Percentiles rank a stretch among this genome's conserved stretches.
Evolutionary conservation across 352 stramenopile genomes (phyloP).

Genomic region (Globisporangium nunn): DNA sequence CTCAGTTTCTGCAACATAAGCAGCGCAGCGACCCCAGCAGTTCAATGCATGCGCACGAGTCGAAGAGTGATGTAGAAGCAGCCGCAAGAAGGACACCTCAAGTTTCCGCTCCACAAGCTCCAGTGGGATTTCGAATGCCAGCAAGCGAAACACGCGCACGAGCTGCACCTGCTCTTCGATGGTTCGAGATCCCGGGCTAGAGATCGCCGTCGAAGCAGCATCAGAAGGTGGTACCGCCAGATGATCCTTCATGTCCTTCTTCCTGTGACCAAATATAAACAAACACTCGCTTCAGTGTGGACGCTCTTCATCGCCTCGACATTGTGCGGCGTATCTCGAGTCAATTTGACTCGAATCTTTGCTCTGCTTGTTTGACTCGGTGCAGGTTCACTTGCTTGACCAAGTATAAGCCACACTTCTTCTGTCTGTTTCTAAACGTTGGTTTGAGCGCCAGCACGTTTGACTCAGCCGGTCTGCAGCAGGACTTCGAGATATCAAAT

Average conservation of each 20-base stretch:
- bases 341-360: too few species aligned
- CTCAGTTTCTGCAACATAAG: constrained; percentile 25
- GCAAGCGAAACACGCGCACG: constrained; percentile 54
- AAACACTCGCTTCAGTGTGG: too few species aligned
- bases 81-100: constrained; percentile 20
- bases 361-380: too few species aligned
- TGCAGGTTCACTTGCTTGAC: too few species aligned
- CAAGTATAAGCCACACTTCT: too few species aligned
- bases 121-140: constrained; percentile 60
- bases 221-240: constrained; percentile 19
- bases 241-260: constrained; percentile 3
- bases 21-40: not conserved
- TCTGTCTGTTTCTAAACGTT: too few species aligned
- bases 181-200: constrained; percentile 22
- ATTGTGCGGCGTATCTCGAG: too few species aligned
- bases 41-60: not conserved
- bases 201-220: constrained; percentile 16
- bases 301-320: too few species aligned
- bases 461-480: too few species aligned
- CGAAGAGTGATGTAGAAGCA: not conserved
- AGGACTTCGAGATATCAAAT: too few species aligned
- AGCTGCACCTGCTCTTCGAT: constrained; percentile 79
- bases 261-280: not conserved
- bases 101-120: constrained; percentile 57
- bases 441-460: too few species aligned